These are phyloP conservation scores for Tieghemostelium lacteum DNA, from an alignment of 78 protist genomes.

Conservation along the genomic window DNA sequence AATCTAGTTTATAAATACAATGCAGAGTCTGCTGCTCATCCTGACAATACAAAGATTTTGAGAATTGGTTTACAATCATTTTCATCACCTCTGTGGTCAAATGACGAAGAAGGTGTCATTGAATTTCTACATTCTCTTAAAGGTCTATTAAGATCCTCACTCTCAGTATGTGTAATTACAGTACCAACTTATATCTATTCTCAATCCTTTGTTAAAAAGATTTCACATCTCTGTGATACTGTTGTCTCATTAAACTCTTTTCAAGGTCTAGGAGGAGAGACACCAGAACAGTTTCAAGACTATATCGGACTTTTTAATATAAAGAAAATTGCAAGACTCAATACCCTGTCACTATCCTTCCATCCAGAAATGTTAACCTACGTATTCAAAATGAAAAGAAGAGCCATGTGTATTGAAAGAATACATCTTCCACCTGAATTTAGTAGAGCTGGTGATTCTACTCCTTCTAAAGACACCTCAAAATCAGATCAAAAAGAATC, in stretches of 20 bases:
- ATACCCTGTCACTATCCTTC: constrained; percentile 62
- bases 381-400: constrained; percentile 82
- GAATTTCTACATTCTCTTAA: constrained; percentile 72
- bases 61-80: constrained; percentile 53
- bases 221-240: constrained; percentile 55
- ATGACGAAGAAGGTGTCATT: constrained; percentile 66
- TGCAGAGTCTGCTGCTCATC: constrained; percentile 21
- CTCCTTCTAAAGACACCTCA: neutral
- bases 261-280: constrained; percentile 61
- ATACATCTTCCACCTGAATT: constrained; percentile 77
- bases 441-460: constrained; percentile 56
- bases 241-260: constrained; percentile 71
- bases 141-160: constrained; percentile 70
- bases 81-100: constrained; percentile 69
- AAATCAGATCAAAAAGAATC: neutral
- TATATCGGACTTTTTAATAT: constrained; percentile 76
- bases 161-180: constrained; percentile 59
- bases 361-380: constrained; percentile 65
- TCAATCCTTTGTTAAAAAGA: constrained; percentile 39
- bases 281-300: constrained; percentile 64
- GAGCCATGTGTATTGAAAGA: constrained; percentile 73
- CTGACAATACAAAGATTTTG: constrained; percentile 14
- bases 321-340: constrained; percentile 62
- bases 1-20: constrained; percentile 52
- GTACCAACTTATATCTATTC: constrained; percentile 73